Base-by-base conservation (phyloP, 805 yeast species). In the Nakazawaea wickerhamii region DNA sequence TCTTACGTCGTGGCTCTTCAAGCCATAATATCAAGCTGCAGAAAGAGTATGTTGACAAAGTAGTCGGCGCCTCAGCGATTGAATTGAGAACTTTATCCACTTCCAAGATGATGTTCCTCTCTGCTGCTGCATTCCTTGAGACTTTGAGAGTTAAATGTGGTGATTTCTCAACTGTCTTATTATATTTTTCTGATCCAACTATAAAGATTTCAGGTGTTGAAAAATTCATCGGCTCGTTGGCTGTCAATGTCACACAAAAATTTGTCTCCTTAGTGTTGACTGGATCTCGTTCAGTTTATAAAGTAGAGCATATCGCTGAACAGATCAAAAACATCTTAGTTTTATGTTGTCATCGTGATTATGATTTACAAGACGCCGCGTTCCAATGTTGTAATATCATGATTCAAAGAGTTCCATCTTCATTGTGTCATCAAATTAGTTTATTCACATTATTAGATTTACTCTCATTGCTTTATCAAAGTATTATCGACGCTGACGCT, bases 151-250 rank as follows among this genome's bases (percentile, higher is more conserved):
- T 85, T 17, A 77, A 73, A 40, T 70, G 83, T 7, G 98, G 97
- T 11, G 81, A 83, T 49, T 84, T 95, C 50, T 80, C 95, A 0
- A 78, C 80, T n/a, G 67, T 79, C 27, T 70, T 91, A 41, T 70
- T 73, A 30, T 93, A 93, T 62, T 82, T 84, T 51, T 84, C 93
- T 1, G 98, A 93, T 55, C 93, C 96, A 2, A 82, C 95, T 0
- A 70, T 87, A 48, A 68, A 73, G 28, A 75, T 73, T 19, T 69
- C 85, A 28, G 86, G 81, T 8, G 73, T 88, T 11, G 85, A 81
- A 42, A 81, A 74, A 48, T 78, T 74, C 45, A 73, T 90, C 59
- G 81, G 81, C 0, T 70, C 73, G 4, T 74, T 91, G 45, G 77
- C 91, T 0, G 70, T 69, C 47, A 69, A 75, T 38, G 70, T 84